These are phyloP conservation scores for Centrapalus pauciflorus DNA, from an alignment of 129 eudicot genomes.

Conservation along the genomic window DNA sequence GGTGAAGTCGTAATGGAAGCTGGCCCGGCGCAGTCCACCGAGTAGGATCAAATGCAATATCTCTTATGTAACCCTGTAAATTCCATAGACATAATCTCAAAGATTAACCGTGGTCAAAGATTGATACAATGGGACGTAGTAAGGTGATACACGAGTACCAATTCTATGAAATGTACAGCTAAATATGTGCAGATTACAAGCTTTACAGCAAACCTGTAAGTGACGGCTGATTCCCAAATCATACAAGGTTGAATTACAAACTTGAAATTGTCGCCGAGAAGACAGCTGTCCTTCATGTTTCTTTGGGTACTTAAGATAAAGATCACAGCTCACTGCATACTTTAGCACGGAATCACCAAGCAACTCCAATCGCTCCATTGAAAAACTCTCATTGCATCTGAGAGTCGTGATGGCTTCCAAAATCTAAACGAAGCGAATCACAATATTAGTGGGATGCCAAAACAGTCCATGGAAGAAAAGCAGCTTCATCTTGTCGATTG, in stretches of 20 bases:
- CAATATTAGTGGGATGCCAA: neutral
- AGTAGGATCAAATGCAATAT: slow-evolving; percentile 82
- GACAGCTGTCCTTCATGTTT: slow-evolving; percentile 80
- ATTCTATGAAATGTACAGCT: neutral
- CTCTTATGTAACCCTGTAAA: slow-evolving; percentile 64
- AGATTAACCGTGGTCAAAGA: neutral
- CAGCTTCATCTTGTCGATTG: neutral
- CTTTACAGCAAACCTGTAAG: slow-evolving; percentile 47
- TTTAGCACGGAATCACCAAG: slow-evolving; percentile 95
- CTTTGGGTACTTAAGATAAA: slow-evolving; percentile 56
- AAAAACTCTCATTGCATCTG: slow-evolving; percentile 78
- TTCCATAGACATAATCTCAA: too few relatives aligned
- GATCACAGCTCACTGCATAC: slow-evolving; percentile 73
- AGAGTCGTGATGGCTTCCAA: slow-evolving; percentile 87
- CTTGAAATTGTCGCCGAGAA: slow-evolving; percentile 36
- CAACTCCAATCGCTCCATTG: slow-evolving; percentile 92
- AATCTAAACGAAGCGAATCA: slow-evolving; percentile 38
- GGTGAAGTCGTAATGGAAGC: slow-evolving; percentile 47
- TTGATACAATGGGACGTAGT: neutral
- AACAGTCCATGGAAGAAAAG: neutral
- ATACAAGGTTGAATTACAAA: slow-evolving; percentile 69
- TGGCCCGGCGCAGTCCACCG: slow-evolving; percentile 96
- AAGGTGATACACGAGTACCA: neutral
- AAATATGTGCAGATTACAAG: neutral
- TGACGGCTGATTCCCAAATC: slow-evolving; percentile 49